Conservation (phyloP, 2,329 filamentous ascomycete genomes). For the Alternaria metachromatica region DNA sequence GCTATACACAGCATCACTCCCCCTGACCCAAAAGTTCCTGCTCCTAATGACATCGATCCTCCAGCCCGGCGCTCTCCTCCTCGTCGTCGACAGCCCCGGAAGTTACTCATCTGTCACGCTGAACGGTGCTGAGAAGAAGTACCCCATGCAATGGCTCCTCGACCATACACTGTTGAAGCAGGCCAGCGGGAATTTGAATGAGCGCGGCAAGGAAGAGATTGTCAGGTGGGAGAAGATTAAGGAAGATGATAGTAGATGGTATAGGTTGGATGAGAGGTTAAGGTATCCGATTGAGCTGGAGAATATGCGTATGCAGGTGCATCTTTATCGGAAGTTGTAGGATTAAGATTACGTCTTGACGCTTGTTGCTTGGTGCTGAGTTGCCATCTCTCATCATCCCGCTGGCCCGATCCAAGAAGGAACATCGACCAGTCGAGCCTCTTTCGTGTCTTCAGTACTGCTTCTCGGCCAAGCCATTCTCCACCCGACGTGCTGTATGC, state of each 20-base stretch:
- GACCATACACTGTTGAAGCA: conserved; percentile 75
- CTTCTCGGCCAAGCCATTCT: too few species aligned
- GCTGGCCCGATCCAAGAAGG: too few species aligned
- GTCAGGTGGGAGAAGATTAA: conserved; percentile 74
- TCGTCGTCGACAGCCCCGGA: conserved; percentile 92
- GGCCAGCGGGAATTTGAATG: conserved; percentile 14
- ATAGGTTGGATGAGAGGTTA: conserved; percentile 68
- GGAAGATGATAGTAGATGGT: conserved; percentile 83
- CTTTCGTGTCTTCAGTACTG: too few species aligned
- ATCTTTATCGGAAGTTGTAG: conserved; percentile 66
- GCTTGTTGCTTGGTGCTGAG: too few species aligned
- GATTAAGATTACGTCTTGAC: too few species aligned
- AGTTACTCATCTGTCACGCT: conserved; percentile 86
- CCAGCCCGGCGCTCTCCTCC: conserved; percentile 68
- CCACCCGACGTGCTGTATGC: too few species aligned
- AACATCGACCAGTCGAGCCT: too few species aligned
- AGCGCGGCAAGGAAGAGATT: conserved; percentile 18
- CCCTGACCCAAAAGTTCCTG: conserved; percentile 78
- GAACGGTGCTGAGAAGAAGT: conserved; percentile 64
- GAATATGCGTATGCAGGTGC: conserved; percentile 94
- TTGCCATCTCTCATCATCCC: too few species aligned
- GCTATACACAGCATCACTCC: conserved; percentile 79
- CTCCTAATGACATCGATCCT: conserved; percentile 68
- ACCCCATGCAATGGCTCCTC: conserved; percentile 93
- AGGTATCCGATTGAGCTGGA: conserved; percentile 85